Evolutionary conservation across 169 alveolate species (phyloP).

Genomic region (Plasmodium falciparum): DNA sequence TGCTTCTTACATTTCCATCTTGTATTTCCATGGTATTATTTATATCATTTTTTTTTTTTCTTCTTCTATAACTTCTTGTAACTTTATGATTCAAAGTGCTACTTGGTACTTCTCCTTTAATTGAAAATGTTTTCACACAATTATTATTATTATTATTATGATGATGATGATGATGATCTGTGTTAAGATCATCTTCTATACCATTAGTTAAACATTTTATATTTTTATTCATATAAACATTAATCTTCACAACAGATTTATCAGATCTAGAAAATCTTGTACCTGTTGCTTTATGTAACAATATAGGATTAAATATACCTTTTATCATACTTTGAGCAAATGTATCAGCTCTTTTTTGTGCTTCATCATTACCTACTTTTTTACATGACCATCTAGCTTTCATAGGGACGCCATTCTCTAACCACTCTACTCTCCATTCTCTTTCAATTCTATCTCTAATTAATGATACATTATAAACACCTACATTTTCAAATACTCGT

Average conservation of each 20-base stretch:
- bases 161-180: background rate
- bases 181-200: background rate
- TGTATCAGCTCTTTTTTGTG: slow-evolving; percentile 84
- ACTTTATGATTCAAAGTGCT: no score
- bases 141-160: background rate
- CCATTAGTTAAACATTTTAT: slow-evolving; percentile 17
- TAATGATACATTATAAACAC: slow-evolving; percentile 82
- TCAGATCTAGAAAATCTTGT: slow-evolving; percentile 79
- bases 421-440: slow-evolving; percentile 88
- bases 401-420: slow-evolving; percentile 80
- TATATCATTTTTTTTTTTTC: background rate
- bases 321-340: slow-evolving; percentile 86
- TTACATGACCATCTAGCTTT: slow-evolving; percentile 89
- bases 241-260: slow-evolving; percentile 57
- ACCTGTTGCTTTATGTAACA: slow-evolving; percentile 88
- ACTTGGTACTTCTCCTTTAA: background rate
- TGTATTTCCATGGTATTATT: background rate
- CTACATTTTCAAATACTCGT: slow-evolving; percentile 83
- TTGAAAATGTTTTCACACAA: background rate
- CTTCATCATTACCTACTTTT: slow-evolving; percentile 88
- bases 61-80: no score
- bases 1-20: background rate
- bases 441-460: slow-evolving; percentile 83
- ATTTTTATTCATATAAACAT: slow-evolving; percentile 69
- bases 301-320: slow-evolving; percentile 84